These are phyloP conservation scores for Gymnopus androsaceus DNA, from an alignment of 1,284 basidiomycete genomes.

Conservation along the genomic window DNA sequence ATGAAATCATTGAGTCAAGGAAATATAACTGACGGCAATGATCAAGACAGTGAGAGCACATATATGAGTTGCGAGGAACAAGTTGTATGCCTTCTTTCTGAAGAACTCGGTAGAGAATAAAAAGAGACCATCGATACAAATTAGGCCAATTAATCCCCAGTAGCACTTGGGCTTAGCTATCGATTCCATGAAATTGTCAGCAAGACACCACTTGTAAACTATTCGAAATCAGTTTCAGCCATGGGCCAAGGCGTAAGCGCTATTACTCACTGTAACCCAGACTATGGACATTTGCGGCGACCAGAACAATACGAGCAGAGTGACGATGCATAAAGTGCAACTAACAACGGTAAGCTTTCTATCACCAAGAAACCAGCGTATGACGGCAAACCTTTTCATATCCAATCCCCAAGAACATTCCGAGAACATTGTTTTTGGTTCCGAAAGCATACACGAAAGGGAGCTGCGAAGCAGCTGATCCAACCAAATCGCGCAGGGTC, in stretches of 20 bases:
- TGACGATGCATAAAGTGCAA: constrained; percentile 81
- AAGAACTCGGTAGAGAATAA: constrained; percentile 53
- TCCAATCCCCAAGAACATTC: constrained; percentile 65
- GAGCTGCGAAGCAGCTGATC: constrained; percentile 72
- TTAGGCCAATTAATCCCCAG: constrained; percentile 55
- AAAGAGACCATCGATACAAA: constrained; percentile 53
- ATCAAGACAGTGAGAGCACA: constrained; percentile 42
- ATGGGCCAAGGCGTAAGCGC: not conserved
- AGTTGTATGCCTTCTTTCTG: constrained; percentile 52
- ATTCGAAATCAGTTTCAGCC: not conserved
- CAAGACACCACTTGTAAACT: constrained; percentile 64
- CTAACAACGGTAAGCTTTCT: constrained; percentile 32
- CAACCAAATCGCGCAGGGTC: constrained; percentile 57
- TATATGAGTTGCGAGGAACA: constrained; percentile 57
- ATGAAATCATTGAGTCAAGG: not conserved
- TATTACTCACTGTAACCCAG: constrained; percentile 54
- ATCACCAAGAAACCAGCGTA: not conserved
- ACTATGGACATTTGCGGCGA: constrained; percentile 67
- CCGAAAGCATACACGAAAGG: constrained; percentile 72
- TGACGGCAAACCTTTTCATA: constrained; percentile 63
- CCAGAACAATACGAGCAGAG: constrained; percentile 61
- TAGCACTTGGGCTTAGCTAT: constrained; percentile 35
- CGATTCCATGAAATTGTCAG: constrained; percentile 38
- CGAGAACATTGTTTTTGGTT: constrained; percentile 73
- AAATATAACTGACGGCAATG: constrained; percentile 43